A percentile compares a stretch with the other conserved stretches of the same genome.
phyloP scores from a whole-genome alignment of 2,329 filamentous ascomycete genomes.

The Parafenestella ontariensis region DNA sequence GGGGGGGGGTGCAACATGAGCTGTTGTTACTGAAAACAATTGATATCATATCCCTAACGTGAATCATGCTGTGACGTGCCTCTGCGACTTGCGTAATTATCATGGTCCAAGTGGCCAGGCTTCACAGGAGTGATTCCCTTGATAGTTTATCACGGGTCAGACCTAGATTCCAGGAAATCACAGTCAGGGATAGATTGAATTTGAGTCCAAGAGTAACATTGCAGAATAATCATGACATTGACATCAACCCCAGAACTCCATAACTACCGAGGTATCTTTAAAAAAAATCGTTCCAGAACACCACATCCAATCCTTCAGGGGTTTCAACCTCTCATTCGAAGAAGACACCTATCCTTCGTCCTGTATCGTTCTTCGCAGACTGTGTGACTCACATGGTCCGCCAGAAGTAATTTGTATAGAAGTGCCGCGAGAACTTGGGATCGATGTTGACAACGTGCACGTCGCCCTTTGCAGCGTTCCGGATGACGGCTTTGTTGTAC shows the following conservation, averaged over 20 bases:
- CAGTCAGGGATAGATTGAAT: too few relatives aligned
- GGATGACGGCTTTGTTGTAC: constrained; percentile 83
- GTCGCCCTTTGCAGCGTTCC: constrained; percentile 86
- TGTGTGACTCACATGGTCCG: constrained; percentile 68
- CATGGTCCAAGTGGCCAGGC: not conserved
- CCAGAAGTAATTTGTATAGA: constrained; percentile 98
- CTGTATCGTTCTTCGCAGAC: not conserved
- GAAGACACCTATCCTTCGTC: not conserved
- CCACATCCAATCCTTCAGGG: not conserved
- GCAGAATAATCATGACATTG: not conserved
- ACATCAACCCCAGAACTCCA: not conserved
- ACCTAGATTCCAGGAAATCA: not conserved
- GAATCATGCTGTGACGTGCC: not conserved
- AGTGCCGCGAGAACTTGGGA: constrained; percentile 86
- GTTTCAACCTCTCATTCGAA: not conserved
- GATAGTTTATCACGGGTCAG: not conserved
- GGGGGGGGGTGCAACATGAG: not conserved
- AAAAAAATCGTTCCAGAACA: not conserved
- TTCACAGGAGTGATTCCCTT: too few relatives aligned
- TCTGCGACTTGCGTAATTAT: not conserved
- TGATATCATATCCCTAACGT: not conserved
- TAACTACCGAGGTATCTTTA: not conserved
- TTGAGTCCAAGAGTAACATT: not conserved
- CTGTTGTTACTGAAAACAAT: not conserved
- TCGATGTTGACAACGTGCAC: constrained; percentile 96